Percentiles rank a stretch among this genome's conserved stretches.
These are phyloP conservation scores for Angophora floribunda DNA, from an alignment of 345 rosid species.

Conservation along the genomic window DNA sequence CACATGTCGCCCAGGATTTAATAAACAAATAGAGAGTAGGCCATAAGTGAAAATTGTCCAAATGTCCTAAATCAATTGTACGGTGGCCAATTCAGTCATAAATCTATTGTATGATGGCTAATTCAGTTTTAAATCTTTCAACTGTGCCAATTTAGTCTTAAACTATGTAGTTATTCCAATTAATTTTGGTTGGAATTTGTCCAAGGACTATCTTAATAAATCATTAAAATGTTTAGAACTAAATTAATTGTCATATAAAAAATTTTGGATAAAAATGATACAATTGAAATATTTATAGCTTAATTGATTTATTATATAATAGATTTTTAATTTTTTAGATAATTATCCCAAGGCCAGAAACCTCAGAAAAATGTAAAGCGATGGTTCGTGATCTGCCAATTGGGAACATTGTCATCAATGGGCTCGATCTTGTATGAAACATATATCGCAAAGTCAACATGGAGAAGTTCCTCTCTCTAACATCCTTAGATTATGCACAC, in stretches of 20 bases:
- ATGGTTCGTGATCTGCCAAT: not conserved
- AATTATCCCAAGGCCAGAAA: too few species aligned
- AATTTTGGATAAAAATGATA: too few species aligned
- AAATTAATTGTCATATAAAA: not conserved
- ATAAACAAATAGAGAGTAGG: not conserved
- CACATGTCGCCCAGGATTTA: not conserved
- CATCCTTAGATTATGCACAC: not conserved
- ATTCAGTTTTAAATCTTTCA: too few species aligned
- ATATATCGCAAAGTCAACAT: not conserved
- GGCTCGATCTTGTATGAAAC: not conserved
- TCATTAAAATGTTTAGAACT: too few species aligned
- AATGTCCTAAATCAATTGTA: too few species aligned
- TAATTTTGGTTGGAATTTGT: not conserved
- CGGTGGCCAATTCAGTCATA: accelerated
- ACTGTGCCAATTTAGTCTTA: too few species aligned
- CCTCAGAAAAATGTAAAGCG: not conserved
- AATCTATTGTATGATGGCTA: not conserved
- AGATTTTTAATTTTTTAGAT: too few species aligned
- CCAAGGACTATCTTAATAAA: not conserved
- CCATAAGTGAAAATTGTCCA: not conserved
- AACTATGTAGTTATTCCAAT: not conserved
- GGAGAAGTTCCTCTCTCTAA: not conserved
- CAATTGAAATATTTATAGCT: too few species aligned
- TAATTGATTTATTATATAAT: accelerated
- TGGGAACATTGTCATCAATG: not conserved